Evolutionary conservation across 2,329 filamentous ascomycete genomes (phyloP).

Genomic region (Fusarium cicatricum): DNA sequence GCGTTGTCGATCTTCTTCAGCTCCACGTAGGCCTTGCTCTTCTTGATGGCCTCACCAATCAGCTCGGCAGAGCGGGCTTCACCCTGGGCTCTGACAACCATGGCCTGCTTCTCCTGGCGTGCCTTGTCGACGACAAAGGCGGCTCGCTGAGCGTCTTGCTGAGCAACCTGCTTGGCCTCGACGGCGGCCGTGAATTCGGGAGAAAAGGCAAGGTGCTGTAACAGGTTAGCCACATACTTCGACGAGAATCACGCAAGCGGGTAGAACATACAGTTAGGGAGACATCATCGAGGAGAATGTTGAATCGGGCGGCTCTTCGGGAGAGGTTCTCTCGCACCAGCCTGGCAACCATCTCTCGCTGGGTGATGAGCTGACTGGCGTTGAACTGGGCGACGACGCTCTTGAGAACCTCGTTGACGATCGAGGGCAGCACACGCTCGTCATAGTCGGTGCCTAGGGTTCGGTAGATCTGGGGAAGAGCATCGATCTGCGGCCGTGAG

Average conservation of each 20-base stretch:
- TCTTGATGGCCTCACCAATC: constrained; percentile 99
- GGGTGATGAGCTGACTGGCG: constrained; percentile 96
- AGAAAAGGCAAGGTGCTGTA: constrained; percentile 74
- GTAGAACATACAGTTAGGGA: constrained; percentile 80
- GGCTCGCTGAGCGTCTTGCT: constrained; percentile 95
- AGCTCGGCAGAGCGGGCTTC: constrained; percentile 97
- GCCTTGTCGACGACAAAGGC: constrained; percentile 99
- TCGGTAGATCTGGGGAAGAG: constrained; percentile 95
- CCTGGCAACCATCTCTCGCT: constrained; percentile 94
- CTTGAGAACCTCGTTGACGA: constrained; percentile 99
- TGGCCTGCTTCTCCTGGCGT: constrained; percentile 98
- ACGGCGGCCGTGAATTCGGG: constrained; percentile 78
- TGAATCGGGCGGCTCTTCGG: constrained; percentile 90
- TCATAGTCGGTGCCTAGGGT: constrained; percentile 97
- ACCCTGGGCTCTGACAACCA: constrained; percentile 98
- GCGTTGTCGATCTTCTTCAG: constrained; percentile 99
- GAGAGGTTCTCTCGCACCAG: constrained; percentile 94
- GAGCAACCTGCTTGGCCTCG: constrained; percentile 77
- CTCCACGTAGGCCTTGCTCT: constrained; percentile 96
- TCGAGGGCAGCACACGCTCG: constrained; percentile 94
- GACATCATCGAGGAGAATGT: constrained; percentile 96
- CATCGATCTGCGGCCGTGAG: constrained; percentile 85
- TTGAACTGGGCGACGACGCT: constrained; percentile 99
- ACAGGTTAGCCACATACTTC: constrained; percentile 7
- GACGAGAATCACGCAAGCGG: no score